Evolutionary conservation across 176 grass and related monocot genomes (phyloP).

Genomic region (Hordeum marinum): DNA sequence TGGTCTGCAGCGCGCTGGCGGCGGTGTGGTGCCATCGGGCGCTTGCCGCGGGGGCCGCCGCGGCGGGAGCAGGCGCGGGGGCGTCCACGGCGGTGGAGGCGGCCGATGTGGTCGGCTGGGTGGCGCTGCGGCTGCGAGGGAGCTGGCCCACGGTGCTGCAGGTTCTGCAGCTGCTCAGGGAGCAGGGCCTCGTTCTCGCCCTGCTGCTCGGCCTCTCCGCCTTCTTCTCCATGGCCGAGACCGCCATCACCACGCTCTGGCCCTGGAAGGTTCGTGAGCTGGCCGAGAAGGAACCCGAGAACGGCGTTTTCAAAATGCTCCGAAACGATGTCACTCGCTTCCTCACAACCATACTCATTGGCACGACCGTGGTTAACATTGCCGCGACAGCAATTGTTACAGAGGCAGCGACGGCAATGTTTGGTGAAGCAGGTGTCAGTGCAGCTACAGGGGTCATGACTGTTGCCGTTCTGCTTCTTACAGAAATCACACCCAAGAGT

Average conservation of each 20-base stretch:
- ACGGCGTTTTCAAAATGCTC: conserved; percentile 98
- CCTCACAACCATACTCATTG: conserved; percentile 95
- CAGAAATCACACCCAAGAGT: conserved; percentile 98
- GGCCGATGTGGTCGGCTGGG: conserved; percentile 23
- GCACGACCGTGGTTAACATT: conserved; percentile 98
- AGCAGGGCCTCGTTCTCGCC: conserved; percentile 69
- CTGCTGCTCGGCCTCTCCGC: conserved; percentile 75
- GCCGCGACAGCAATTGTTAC: conserved; percentile 92
- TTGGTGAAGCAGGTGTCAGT: conserved; percentile 95
- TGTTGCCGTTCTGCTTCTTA: conserved; percentile 86
- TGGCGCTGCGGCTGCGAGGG: conserved; percentile 34
- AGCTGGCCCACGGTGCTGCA: conserved; percentile 59
- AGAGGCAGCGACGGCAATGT: conserved; percentile 90
- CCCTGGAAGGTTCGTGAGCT: conserved; percentile 98
- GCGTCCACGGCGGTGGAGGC: conserved; percentile 35
- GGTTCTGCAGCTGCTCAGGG: conserved; percentile 65
- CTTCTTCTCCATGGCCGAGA: conserved; percentile 99
- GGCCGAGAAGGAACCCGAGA: conserved; percentile 95
- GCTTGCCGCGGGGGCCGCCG: conserved; percentile 14
- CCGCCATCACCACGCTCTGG: conserved; percentile 93
- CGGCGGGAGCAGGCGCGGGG: conserved; percentile 19
- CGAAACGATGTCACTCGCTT: conserved; percentile 90
- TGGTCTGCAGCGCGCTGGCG: conserved; percentile 21
- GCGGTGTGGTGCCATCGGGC: conserved; percentile 28
- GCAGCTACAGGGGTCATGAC: conserved; percentile 97